Conservation (phyloP, 129 eudicot species). For the Chrysanthemum lavandulifolium region DNA sequence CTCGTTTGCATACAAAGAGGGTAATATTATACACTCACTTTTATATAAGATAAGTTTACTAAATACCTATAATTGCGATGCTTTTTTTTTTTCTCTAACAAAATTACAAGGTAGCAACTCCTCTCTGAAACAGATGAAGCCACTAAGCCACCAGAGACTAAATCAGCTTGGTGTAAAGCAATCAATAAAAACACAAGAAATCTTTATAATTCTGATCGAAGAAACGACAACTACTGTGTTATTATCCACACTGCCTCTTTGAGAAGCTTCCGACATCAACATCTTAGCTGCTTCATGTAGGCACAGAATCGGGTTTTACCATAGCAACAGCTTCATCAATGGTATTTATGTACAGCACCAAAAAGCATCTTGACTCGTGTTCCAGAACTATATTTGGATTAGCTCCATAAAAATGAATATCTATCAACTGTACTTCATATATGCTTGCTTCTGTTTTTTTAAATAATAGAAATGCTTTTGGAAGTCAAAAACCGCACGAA, state of each 20-base stretch:
- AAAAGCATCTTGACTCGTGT: conserved; percentile 35
- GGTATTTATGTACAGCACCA: conserved; percentile 65
- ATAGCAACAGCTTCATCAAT: conserved; percentile 91
- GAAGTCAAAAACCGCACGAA: conserved; percentile 1
- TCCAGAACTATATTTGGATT: no score
- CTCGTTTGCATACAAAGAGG: no score
- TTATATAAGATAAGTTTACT: neutral
- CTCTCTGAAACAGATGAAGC: no score
- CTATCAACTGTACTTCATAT: no score
- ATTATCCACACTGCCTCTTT: conserved; percentile 62
- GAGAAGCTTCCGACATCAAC: conserved; percentile 77
- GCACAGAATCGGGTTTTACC: conserved; percentile 57
- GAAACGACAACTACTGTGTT: conserved; percentile 24
- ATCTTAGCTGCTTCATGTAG: conserved; percentile 80
- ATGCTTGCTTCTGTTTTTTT: no score
- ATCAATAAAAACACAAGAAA: neutral
- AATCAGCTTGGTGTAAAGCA: no score
- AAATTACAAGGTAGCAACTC: neutral
- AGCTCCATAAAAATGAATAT: no score
- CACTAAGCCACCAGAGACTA: no score
- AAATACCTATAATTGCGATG: neutral
- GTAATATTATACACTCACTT: neutral
- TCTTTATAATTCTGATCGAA: neutral
- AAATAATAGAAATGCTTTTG: neutral
- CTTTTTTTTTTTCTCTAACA: neutral